Conservation (phyloP, 225 moss, liverwort and hornwort genomes). For the Antitrichia curtipendula region DNA sequence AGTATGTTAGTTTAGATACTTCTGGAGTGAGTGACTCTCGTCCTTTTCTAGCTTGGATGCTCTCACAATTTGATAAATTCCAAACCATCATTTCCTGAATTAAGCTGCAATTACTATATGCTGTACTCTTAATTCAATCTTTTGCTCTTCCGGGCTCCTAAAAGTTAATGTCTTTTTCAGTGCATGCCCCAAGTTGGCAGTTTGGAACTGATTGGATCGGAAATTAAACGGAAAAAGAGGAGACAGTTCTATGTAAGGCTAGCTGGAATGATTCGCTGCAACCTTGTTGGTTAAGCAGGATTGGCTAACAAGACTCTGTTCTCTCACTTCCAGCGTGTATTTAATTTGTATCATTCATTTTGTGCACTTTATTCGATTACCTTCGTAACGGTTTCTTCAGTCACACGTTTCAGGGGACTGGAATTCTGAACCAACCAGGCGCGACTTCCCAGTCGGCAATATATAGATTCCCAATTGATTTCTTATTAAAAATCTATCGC, state of each 20-base stretch:
- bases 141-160: not conserved
- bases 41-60: not conserved
- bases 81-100: not conserved
- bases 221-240: not conserved
- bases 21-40: not conserved
- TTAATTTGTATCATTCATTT: not conserved
- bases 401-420: conserved; percentile 8
- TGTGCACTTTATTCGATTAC: conserved; percentile 10
- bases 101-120: not conserved
- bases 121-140: not conserved
- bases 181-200: not conserved
- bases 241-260: not conserved
- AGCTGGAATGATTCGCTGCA: not conserved
- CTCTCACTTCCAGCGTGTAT: not conserved
- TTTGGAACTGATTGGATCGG: not conserved
- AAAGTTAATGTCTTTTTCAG: not conserved
- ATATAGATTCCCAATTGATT: not conserved
- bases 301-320: not conserved
- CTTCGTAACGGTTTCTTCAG: conserved; percentile 18
- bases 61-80: not conserved
- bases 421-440: not conserved
- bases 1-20: conserved; percentile 19
- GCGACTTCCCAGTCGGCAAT: not conserved
- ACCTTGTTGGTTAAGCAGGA: not conserved
- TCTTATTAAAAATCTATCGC: not conserved